These are phyloP conservation scores for Aurifilum marmelostoma DNA, from an alignment of 2,329 filamentous ascomycete species.

Conservation along the genomic window DNA sequence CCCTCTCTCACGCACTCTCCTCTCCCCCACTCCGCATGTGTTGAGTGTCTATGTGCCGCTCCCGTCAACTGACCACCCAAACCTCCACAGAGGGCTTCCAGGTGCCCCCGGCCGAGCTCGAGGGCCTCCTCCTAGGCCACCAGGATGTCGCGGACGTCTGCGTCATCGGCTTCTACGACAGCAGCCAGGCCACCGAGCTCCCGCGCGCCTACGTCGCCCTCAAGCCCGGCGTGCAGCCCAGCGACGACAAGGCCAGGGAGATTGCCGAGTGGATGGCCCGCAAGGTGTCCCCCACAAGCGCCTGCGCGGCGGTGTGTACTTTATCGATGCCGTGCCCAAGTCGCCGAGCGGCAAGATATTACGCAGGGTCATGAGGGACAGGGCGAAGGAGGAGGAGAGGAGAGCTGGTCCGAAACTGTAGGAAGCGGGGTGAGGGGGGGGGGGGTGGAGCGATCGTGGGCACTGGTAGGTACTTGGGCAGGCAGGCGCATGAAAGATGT, in stretches of 20 bases:
- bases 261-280: slow-evolving; percentile 43
- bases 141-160: slow-evolving; percentile 58
- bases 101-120: slow-evolving; percentile 69
- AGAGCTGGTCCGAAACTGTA: slow-evolving; percentile 46
- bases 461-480: too few species aligned
- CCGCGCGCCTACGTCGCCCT: slow-evolving; percentile 68
- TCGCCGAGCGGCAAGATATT: slow-evolving; percentile 61
- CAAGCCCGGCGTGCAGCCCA: slow-evolving; percentile 41
- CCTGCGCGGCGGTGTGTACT: slow-evolving; percentile 71
- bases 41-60: neutral
- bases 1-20: neutral
- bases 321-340: slow-evolving; percentile 72
- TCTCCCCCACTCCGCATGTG: too few species aligned
- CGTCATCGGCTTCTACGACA: slow-evolving; percentile 65
- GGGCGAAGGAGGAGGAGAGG: slow-evolving; percentile 43
- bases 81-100: slow-evolving; percentile 67
- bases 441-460: too few species aligned
- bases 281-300: slow-evolving; percentile 60
- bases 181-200: slow-evolving; percentile 66
- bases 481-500: neutral
- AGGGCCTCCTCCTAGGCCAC: slow-evolving; percentile 49
- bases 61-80: slow-evolving; percentile 34
- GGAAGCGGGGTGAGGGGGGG: too few species aligned
- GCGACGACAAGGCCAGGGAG: slow-evolving; percentile 44
- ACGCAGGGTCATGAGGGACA: slow-evolving; percentile 47